Base-by-base conservation (phyloP, 176 grass and related monocot genomes). In the Themeda triandra region DNA sequence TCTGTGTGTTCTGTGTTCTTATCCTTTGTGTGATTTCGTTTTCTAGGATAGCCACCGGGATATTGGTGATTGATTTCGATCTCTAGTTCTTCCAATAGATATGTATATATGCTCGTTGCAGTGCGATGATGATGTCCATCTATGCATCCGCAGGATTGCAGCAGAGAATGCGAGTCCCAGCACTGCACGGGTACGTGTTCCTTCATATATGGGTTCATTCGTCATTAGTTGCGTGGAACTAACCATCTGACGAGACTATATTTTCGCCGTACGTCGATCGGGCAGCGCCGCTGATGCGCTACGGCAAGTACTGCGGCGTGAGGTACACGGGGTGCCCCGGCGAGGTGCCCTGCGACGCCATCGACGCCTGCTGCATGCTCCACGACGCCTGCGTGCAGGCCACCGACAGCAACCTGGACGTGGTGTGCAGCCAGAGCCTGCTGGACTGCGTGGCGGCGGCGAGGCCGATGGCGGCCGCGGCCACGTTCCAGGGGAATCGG, bases 301-400 rank as follows among this genome's bases (percentile, higher is more conserved):
- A 98, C 25, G 95, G 95, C 71, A 96, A 98, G 83, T 98, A 94
- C 78, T 95, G 96, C 77, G 96, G 93, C 37, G 86, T 93, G 33
- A 48, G 64, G 0, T 99, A 99, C 89, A 92, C 87, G 14, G 96
- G 96, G 2, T 99, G 93, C 74, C 86, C 93, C 17, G 91, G 91
- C 39, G 93, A 99, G 86, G 41, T 10, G 30, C 96, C 96, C 12
- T 94, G 96, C 74, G 96, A 99, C 81, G n/a, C n/a, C n/a, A n/a
- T n/a, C n/a, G n/a, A n/a, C n/a, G 91, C 95, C 72, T 98, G 95
- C 87, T 98, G 96, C 89, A 90, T 95, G 96, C 24, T 90, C 83
- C 96, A 98, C 80, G 96, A 98, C 80, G 77, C 70, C 21, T 99
- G 96, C 56, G 88, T 99, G 35, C 29, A 91, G 54, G 69, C 88